Conservation (phyloP, 2,329 filamentous ascomycete species). For the Botrytis byssoidea region DNA sequence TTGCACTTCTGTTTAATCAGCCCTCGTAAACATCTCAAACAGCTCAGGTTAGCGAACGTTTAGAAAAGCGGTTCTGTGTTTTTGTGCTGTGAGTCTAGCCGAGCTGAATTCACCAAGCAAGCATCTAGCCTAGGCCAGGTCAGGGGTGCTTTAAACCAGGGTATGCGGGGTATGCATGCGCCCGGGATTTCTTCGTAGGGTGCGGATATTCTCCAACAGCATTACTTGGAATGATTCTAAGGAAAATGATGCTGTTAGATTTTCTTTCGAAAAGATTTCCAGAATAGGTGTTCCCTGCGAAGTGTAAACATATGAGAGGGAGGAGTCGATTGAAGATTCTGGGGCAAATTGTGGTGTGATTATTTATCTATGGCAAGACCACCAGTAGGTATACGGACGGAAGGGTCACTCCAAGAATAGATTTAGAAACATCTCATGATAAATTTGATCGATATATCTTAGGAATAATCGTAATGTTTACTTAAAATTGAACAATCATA, state of each 20-base stretch:
- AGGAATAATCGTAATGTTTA: no score
- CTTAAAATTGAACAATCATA: no score
- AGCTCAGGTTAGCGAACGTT: not conserved
- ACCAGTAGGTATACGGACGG: no score
- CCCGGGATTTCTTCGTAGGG: not conserved
- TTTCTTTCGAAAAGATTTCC: not conserved
- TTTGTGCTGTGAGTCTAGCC: not conserved
- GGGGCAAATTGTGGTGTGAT: not conserved
- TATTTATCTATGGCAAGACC: not conserved
- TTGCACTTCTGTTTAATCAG: not conserved
- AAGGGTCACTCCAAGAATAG: no score
- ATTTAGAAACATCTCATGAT: no score
- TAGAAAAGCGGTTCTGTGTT: not conserved
- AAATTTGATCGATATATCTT: no score
- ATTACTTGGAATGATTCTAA: not conserved
- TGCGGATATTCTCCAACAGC: not conserved
- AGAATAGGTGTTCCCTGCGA: not conserved
- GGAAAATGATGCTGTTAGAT: not conserved
- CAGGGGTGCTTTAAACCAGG: not conserved
- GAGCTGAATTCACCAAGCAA: not conserved
- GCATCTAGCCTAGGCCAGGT: not conserved
- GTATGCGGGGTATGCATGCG: constrained; percentile 4
- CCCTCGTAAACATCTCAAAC: not conserved
- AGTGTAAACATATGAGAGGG: not conserved
- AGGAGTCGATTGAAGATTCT: not conserved